Evolutionary conservation across 805 yeast species (phyloP).

Genomic region (Myxozyma geophila): DNA sequence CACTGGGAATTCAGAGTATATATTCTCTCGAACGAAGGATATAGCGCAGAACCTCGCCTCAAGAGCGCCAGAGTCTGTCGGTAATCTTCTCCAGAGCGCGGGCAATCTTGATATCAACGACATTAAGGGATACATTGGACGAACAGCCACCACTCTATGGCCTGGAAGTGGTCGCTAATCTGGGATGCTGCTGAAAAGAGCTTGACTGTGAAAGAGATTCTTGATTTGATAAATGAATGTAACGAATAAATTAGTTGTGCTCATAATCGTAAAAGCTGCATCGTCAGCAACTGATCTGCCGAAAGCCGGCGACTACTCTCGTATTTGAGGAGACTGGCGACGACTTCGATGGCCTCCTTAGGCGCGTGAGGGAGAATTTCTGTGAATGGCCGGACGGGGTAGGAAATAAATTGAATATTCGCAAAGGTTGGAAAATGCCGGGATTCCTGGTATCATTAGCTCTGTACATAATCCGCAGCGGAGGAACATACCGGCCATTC

Average conservation of each 20-base stretch:
- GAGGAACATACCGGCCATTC: conserved; percentile 49
- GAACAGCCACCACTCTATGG: conserved; percentile 1
- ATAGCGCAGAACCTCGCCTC: conserved; percentile 12
- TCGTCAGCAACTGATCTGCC: conserved; percentile 17
- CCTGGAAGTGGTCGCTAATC: neutral
- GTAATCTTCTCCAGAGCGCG: neutral
- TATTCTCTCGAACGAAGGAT: conserved; percentile 3
- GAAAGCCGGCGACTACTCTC: conserved; percentile 22
- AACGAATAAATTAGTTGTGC: neutral
- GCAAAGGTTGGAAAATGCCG: conserved; percentile 17
- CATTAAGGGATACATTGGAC: conserved; percentile 4
- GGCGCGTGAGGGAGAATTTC: conserved; percentile 24
- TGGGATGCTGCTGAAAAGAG: neutral
- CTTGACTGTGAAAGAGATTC: neutral
- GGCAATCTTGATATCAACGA: conserved; percentile 5
- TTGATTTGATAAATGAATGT: neutral
- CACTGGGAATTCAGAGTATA: conserved; percentile 46
- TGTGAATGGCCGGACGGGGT: conserved; percentile 16
- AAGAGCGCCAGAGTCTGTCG: conserved; percentile 6
- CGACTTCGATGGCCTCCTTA: conserved; percentile 14
- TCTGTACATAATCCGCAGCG: neutral
- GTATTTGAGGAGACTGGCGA: conserved; percentile 12
- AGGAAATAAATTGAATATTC: conserved; percentile 6
- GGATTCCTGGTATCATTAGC: conserved; percentile 16
- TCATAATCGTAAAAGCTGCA: neutral